phyloP scores from a whole-genome alignment of 2,329 filamentous ascomycete genomes.

The Alternaria hordeiaustralica region DNA sequence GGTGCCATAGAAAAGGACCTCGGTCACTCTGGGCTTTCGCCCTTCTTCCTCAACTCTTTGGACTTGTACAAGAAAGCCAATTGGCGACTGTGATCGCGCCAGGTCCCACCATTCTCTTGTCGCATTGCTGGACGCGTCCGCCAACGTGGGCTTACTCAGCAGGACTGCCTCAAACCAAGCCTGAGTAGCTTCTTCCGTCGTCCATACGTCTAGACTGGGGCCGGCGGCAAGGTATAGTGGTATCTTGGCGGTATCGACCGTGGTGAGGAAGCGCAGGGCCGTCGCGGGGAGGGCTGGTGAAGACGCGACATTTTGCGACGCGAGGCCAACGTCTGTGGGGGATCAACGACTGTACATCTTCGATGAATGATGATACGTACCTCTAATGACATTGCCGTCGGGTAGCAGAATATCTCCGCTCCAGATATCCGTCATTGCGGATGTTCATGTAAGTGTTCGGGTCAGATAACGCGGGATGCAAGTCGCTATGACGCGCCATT shows the following conservation, averaged over 20 bases:
- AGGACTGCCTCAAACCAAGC: conserved; percentile 51
- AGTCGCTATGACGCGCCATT: conserved; percentile 21
- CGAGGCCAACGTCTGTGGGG: conserved; percentile 36
- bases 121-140: conserved; percentile 4
- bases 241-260: conserved; percentile 49
- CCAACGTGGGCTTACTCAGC: conserved; percentile 23
- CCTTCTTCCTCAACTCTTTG: background rate
- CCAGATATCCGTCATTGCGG: conserved; percentile 44
- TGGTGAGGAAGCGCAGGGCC: conserved; percentile 45
- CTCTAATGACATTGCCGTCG: conserved; percentile 29
- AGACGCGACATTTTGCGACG: conserved; percentile 28
- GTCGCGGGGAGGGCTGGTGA: conserved; percentile 20
- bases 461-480: background rate
- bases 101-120: conserved; percentile 47
- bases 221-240: conserved; percentile 51
- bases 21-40: conserved; percentile 42
- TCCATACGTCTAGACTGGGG: conserved; percentile 49
- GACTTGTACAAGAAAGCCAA: conserved; percentile 50
- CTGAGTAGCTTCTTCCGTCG: conserved; percentile 41
- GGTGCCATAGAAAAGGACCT: conserved; percentile 56
- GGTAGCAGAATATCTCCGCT: conserved; percentile 42
- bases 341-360: background rate
- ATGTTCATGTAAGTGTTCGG: background rate
- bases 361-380: conserved; percentile 11
- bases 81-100: conserved; percentile 46